Percentiles rank a stretch among this genome's conserved stretches.
These are phyloP conservation scores for Guillardia theta DNA, from an alignment of 78 protist genomes.

Conservation along the genomic window DNA sequence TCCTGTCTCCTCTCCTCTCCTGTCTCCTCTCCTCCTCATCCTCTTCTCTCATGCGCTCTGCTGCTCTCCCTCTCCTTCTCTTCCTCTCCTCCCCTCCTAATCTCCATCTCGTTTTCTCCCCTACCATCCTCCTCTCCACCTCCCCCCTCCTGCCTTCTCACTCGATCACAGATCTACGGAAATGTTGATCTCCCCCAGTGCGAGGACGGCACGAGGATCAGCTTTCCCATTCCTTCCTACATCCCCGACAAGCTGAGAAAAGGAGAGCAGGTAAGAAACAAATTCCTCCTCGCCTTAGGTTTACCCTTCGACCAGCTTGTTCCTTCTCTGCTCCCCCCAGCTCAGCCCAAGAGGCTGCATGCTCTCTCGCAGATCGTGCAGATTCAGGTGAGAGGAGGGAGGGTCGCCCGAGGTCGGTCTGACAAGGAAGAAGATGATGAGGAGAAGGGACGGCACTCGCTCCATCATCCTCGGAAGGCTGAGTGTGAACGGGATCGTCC, in stretches of 20 bases:
- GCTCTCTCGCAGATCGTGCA: not conserved
- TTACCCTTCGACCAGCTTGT: no score
- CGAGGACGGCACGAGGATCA: conserved; percentile 21
- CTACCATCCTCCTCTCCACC: not conserved
- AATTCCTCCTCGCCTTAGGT: no score
- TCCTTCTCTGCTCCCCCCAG: not conserved
- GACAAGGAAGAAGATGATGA: no score
- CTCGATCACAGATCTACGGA: not conserved
- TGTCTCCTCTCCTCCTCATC: no score
- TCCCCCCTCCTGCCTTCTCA: not conserved
- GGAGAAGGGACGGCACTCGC: not conserved
- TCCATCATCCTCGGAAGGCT: not conserved
- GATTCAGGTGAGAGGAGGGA: no score
- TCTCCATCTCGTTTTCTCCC: not conserved
- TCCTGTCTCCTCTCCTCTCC: no score
- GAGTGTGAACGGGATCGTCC: not conserved
- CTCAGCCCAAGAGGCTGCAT: not conserved
- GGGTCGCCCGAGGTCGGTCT: no score
- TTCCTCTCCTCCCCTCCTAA: not conserved
- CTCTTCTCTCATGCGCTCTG: no score
- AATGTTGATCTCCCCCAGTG: not conserved
- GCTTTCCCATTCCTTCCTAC: not conserved
- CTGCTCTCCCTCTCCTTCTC: no score
- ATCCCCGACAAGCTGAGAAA: no score
- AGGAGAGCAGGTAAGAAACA: no score